phyloP scores from a whole-genome alignment of 495 filamentous ascomycete genomes.

The Friedmanniomyces simplex region DNA sequence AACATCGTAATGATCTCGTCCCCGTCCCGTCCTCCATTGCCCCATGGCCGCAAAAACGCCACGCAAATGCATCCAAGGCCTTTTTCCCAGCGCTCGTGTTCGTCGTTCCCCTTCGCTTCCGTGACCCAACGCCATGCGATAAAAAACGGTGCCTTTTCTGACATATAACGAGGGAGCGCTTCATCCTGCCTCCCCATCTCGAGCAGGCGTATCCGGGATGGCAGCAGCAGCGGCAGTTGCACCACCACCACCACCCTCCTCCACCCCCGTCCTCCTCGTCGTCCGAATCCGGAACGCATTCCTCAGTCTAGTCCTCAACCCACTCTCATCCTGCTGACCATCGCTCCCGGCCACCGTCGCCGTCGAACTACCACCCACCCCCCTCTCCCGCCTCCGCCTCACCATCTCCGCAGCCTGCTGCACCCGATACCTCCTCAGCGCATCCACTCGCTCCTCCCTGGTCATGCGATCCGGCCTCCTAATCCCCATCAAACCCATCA shows the following conservation, averaged over 20 bases:
- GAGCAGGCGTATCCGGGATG: not conserved
- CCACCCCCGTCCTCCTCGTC: conserved; percentile 18
- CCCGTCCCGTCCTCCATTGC: too few relatives aligned
- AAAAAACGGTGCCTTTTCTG: too few relatives aligned
- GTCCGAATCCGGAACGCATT: conserved; percentile 27
- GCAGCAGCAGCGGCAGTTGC: not conserved
- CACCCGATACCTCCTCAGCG: conserved; percentile 5
- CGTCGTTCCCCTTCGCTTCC: too few relatives aligned
- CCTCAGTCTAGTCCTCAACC: conserved; percentile 15
- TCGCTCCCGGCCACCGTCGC: not conserved
- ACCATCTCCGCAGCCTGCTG: not conserved
- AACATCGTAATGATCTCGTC: not conserved
- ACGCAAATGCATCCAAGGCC: too few relatives aligned
- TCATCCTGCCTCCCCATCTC: too few relatives aligned
- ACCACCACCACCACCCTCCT: not conserved
- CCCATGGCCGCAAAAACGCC: too few relatives aligned
- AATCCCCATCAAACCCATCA: conserved; percentile 10
- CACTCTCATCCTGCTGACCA: not conserved
- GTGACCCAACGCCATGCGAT: too few relatives aligned
- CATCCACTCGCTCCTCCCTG: conserved; percentile 16
- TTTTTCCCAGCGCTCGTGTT: too few relatives aligned
- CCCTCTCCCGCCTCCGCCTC: not conserved
- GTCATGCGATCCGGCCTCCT: conserved; percentile 8
- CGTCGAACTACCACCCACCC: not conserved
- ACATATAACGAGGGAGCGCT: too few relatives aligned